Evolutionary conservation across 2,329 filamentous ascomycete genomes (phyloP).

Genomic region (Fusarium pilosicola): DNA sequence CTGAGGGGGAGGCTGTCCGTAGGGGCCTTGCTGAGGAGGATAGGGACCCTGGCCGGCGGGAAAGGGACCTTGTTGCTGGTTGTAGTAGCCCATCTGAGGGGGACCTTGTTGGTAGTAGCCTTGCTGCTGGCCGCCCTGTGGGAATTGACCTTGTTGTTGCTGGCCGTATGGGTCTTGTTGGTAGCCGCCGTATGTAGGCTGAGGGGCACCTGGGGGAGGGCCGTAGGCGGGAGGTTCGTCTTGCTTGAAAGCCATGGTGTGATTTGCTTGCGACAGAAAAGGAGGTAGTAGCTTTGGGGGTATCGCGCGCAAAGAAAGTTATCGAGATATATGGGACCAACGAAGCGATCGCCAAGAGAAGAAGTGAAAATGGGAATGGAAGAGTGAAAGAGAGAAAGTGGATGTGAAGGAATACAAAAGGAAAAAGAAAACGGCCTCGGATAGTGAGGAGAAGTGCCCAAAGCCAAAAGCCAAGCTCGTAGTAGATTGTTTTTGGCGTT

Average conservation of each 20-base stretch:
- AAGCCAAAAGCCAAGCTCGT: slow-evolving; percentile 19
- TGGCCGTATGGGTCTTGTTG: slow-evolving; percentile 44
- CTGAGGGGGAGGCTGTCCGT: slow-evolving; percentile 49
- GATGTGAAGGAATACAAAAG: slow-evolving; percentile 25
- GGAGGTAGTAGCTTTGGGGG: neutral
- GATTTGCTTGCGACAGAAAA: slow-evolving; percentile 9
- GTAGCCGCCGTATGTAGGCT: slow-evolving; percentile 58
- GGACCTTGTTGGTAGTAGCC: slow-evolving; percentile 44
- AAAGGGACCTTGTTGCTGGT: slow-evolving; percentile 48
- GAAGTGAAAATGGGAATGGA: neutral
- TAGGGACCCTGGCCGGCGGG: slow-evolving; percentile 50
- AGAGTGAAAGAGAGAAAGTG: slow-evolving; percentile 3
- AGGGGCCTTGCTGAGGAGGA: slow-evolving; percentile 50
- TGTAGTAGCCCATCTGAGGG: slow-evolving; percentile 47
- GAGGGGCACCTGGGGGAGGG: slow-evolving; percentile 51
- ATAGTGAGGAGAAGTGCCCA: slow-evolving; percentile 18
- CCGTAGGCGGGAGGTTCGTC: slow-evolving; percentile 63
- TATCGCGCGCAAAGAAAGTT: neutral
- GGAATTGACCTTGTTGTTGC: slow-evolving; percentile 33
- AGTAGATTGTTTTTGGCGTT: slow-evolving; percentile 24
- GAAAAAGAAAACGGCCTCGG: slow-evolving; percentile 5
- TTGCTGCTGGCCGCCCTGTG: slow-evolving; percentile 39
- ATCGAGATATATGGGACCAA: neutral
- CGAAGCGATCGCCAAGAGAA: slow-evolving; percentile 1
- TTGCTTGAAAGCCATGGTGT: slow-evolving; percentile 51